phyloP scores from a whole-genome alignment of 306 rosid species.

The Abrus precatorius region DNA sequence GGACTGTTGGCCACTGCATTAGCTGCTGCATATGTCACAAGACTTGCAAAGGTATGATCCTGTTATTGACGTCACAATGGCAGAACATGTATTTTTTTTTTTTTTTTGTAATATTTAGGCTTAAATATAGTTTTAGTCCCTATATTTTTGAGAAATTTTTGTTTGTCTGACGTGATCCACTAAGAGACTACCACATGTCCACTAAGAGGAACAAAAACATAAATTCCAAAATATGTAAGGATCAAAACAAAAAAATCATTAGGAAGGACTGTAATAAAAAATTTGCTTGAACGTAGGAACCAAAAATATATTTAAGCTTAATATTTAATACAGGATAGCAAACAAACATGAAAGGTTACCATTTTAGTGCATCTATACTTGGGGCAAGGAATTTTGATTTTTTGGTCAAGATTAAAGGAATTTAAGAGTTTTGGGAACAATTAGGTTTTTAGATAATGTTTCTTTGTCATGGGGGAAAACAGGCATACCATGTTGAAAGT shows the following conservation, averaged over 20 bases:
- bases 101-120: too few relatives aligned
- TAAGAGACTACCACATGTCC: too few relatives aligned
- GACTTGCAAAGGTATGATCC: slow-evolving; percentile 83
- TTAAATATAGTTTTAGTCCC: too few relatives aligned
- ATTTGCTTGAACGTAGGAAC: too few relatives aligned
- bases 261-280: too few relatives aligned
- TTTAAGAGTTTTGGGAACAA: slow-evolving; percentile 9
- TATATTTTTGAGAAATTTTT: too few relatives aligned
- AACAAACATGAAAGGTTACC: slow-evolving; percentile 30
- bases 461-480: not conserved
- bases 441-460: not conserved
- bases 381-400: slow-evolving; percentile 11
- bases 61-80: slow-evolving; percentile 6
- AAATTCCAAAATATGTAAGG: too few relatives aligned
- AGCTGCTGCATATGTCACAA: slow-evolving; percentile 90
- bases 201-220: too few relatives aligned
- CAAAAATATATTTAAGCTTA: too few relatives aligned
- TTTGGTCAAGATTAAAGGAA: slow-evolving; percentile 2
- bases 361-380: not conserved
- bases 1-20: slow-evolving; percentile 86
- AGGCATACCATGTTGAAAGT: not conserved
- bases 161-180: too few relatives aligned
- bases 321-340: slow-evolving; percentile 9
- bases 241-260: too few relatives aligned
- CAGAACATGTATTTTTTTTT: slow-evolving; percentile 11